Evolutionary conservation across 2,329 filamentous ascomycete genomes (phyloP).

Genomic region (Diaporthe nobilis): DNA sequence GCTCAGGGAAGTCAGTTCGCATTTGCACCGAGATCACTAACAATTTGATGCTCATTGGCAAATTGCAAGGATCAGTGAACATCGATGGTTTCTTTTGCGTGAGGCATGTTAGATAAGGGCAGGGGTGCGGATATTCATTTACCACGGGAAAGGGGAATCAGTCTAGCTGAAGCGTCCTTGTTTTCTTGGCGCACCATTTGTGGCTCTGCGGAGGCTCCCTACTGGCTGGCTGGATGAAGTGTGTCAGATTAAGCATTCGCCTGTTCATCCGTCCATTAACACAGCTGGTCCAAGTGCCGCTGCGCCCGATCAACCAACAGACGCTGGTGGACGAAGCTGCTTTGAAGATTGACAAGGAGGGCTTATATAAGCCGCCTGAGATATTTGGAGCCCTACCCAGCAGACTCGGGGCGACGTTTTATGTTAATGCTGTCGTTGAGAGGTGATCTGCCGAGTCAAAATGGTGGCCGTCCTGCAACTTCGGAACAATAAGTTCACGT

Average conservation of each 20-base stretch:
- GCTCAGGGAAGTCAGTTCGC: too few species aligned
- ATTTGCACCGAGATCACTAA: too few species aligned
- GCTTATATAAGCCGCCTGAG: neutral
- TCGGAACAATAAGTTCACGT: neutral
- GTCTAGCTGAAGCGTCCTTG: conserved; percentile 17
- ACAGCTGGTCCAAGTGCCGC: neutral
- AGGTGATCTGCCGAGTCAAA: neutral
- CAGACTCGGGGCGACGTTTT: conserved; percentile 2
- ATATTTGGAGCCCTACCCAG: neutral
- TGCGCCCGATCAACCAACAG: neutral
- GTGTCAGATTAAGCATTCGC: conserved; percentile 14
- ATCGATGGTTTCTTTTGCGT: too few species aligned
- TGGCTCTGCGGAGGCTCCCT: neutral
- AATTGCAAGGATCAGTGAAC: too few species aligned
- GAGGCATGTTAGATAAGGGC: neutral
- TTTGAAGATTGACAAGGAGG: neutral
- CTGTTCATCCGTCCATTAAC: neutral
- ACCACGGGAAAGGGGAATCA: neutral
- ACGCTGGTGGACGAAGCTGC: neutral
- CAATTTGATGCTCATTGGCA: neutral
- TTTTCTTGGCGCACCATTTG: conserved; percentile 5
- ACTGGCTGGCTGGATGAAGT: neutral
- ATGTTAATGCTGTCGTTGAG: neutral
- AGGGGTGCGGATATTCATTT: neutral
- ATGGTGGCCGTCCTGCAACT: neutral